These are phyloP conservation scores for Suillus subluteus DNA, from an alignment of 768 basidiomycete genomes.

Conservation along the genomic window DNA sequence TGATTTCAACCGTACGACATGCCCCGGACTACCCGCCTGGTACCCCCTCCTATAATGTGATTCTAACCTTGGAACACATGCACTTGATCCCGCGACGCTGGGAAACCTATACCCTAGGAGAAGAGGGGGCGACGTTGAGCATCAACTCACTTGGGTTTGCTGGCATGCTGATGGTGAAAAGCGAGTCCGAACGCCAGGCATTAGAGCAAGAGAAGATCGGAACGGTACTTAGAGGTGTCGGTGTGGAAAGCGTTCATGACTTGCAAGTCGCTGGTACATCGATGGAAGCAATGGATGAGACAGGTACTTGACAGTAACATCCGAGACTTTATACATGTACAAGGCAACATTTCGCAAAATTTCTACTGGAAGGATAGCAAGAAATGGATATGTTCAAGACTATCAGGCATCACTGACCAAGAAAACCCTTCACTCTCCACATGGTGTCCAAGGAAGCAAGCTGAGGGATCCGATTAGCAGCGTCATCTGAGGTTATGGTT, in stretches of 20 bases:
- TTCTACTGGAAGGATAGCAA: slow-evolving; percentile 4
- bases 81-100: slow-evolving; percentile 80
- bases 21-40: slow-evolving; percentile 64
- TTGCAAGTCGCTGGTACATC: slow-evolving; percentile 57
- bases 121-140: slow-evolving; percentile 60
- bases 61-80: slow-evolving; percentile 82
- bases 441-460: slow-evolving; percentile 56
- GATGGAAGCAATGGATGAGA: slow-evolving; percentile 36
- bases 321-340: neutral
- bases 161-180: slow-evolving; percentile 88
- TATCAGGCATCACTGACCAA: slow-evolving; percentile 24
- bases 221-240: slow-evolving; percentile 67
- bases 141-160: slow-evolving; percentile 91
- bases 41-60: slow-evolving; percentile 79
- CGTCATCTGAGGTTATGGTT: slow-evolving; percentile 9
- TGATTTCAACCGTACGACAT: slow-evolving; percentile 72
- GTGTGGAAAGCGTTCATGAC: slow-evolving; percentile 68
- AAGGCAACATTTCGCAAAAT: neutral
- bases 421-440: slow-evolving; percentile 51
- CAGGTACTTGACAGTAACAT: neutral
- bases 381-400: neutral
- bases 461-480: slow-evolving; percentile 34
- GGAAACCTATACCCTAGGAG: slow-evolving; percentile 58
- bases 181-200: slow-evolving; percentile 70
- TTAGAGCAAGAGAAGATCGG: slow-evolving; percentile 66